Evolutionary conservation across 176 grass and related monocot genomes (phyloP).

Genomic region (Thinopyrum elongatum): DNA sequence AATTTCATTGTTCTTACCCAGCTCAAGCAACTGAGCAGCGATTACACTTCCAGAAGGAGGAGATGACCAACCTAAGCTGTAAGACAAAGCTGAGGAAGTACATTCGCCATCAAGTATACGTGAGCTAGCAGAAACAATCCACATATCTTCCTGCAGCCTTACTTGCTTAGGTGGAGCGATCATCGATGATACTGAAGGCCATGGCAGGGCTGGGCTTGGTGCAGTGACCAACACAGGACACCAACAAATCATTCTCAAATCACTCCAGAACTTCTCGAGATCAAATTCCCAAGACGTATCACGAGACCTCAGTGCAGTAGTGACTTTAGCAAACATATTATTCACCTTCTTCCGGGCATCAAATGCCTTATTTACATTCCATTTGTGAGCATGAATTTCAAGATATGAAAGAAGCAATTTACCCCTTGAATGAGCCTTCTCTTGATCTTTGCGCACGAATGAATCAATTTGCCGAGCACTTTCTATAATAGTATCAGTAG

Average conservation of each 20-base stretch:
- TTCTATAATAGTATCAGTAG: conserved; percentile 71
- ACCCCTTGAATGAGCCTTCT: conserved; percentile 81
- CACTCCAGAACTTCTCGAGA: conserved; percentile 86
- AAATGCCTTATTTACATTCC: conserved; percentile 55
- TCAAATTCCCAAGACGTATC: conserved; percentile 71
- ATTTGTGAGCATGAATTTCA: conserved; percentile 87
- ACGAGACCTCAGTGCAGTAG: conserved; percentile 51
- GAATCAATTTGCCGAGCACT: conserved; percentile 89
- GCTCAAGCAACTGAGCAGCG: conserved; percentile 95
- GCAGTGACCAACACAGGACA: conserved; percentile 82
- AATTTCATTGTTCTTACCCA: conserved; percentile 97
- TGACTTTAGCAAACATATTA: conserved; percentile 83
- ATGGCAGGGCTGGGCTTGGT: conserved; percentile 79
- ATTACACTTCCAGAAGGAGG: conserved; percentile 93
- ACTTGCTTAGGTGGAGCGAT: conserved; percentile 92
- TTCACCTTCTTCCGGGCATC: conserved; percentile 72
- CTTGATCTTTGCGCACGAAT: conserved; percentile 81
- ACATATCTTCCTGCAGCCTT: conserved; percentile 89
- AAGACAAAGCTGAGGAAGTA: conserved; percentile 79
- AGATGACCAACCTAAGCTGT: conserved; percentile 75
- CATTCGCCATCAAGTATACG: conserved; percentile 96
- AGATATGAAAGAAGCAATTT: conserved; percentile 94
- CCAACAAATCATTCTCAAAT: conserved; percentile 96
- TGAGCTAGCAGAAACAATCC: conserved; percentile 94
- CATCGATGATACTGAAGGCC: conserved; percentile 86